Evolutionary conservation across 371 early-diverging fungal genomes (phyloP).

Genomic region (Apophysomyces trapeziformis): DNA sequence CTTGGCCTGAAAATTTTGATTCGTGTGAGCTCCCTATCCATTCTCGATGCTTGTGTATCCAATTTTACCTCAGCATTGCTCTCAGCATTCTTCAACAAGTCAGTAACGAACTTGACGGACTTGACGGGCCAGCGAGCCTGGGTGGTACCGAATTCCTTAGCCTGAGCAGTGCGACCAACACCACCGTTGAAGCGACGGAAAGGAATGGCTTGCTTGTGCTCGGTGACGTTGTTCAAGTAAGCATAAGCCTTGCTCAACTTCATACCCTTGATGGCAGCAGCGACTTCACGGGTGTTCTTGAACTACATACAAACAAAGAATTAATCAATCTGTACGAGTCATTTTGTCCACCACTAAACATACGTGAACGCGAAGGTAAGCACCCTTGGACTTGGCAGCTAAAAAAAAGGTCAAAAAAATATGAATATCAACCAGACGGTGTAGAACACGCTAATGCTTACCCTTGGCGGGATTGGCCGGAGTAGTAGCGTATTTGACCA

Average conservation of each 20-base stretch:
- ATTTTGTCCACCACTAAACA: slow-evolving; percentile 16
- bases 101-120: slow-evolving; percentile 88
- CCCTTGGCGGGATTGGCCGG: slow-evolving; percentile 60
- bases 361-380: slow-evolving; percentile 96
- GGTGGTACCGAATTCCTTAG: slow-evolving; percentile 88
- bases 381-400: slow-evolving; percentile 95
- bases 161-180: slow-evolving; percentile 97
- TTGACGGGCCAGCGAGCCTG: slow-evolving; percentile 99
- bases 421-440: not conserved
- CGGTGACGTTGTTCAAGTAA: slow-evolving; percentile 94
- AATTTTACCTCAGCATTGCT: slow-evolving; percentile 85
- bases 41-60: not conserved
- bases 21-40: slow-evolving; percentile 1
- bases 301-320: slow-evolving; percentile 45
- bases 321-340: not conserved
- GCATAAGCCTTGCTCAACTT: slow-evolving; percentile 93
- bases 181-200: slow-evolving; percentile 97
- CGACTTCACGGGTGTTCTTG: slow-evolving; percentile 99
- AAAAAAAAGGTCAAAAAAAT: slow-evolving; percentile 14
- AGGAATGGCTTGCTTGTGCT: slow-evolving; percentile 96
- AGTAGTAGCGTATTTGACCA: slow-evolving; percentile 67
- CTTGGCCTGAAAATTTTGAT: slow-evolving; percentile 66
- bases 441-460: slow-evolving; percentile 28
- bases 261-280: slow-evolving; percentile 94
- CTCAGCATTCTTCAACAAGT: slow-evolving; percentile 95